These are phyloP conservation scores for Suillus variegatus DNA, from an alignment of 768 basidiomycete species.

Conservation along the genomic window DNA sequence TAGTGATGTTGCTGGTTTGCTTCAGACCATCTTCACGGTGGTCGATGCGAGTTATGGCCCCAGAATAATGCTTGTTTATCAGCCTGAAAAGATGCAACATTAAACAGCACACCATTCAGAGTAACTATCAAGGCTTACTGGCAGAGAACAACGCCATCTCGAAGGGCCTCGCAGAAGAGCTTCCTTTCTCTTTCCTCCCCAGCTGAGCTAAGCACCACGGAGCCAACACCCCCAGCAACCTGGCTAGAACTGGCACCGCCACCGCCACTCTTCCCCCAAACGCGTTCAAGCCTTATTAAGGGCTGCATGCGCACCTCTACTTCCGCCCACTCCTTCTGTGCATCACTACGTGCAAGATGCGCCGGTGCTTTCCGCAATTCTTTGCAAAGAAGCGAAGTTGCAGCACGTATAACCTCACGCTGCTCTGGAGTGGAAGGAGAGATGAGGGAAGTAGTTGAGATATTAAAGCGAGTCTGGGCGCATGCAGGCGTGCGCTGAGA, in stretches of 20 bases:
- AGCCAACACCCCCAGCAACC: conserved; percentile 30
- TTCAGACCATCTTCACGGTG: conserved; percentile 65
- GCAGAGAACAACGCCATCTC: conserved; percentile 88
- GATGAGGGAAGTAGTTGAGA: conserved; percentile 58
- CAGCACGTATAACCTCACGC: conserved; percentile 67
- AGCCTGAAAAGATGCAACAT: conserved; percentile 46
- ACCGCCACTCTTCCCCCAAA: conserved; percentile 70
- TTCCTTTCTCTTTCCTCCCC: conserved; percentile 78
- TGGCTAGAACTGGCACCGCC: conserved; percentile 47
- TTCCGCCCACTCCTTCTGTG: conserved; percentile 67
- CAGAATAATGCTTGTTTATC: conserved; percentile 74
- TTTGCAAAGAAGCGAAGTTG: conserved; percentile 63
- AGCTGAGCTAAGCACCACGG: conserved; percentile 43
- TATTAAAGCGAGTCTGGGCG: conserved; percentile 56
- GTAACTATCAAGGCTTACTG: conserved; percentile 58
- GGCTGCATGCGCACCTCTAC: conserved; percentile 67
- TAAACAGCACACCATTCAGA: conserved; percentile 7
- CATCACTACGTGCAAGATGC: conserved; percentile 53
- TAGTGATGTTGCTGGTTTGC: conserved; percentile 70
- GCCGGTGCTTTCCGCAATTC: conserved; percentile 65
- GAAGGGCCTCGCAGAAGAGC: conserved; percentile 71
- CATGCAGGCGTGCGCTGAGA: conserved; percentile 43
- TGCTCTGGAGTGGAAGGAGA: conserved; percentile 54
- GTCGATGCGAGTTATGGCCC: conserved; percentile 61
- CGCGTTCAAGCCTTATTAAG: conserved; percentile 67